Base-by-base conservation (phyloP, 352 stramenopile species). In the Phytophthora kernoviae region DNA sequence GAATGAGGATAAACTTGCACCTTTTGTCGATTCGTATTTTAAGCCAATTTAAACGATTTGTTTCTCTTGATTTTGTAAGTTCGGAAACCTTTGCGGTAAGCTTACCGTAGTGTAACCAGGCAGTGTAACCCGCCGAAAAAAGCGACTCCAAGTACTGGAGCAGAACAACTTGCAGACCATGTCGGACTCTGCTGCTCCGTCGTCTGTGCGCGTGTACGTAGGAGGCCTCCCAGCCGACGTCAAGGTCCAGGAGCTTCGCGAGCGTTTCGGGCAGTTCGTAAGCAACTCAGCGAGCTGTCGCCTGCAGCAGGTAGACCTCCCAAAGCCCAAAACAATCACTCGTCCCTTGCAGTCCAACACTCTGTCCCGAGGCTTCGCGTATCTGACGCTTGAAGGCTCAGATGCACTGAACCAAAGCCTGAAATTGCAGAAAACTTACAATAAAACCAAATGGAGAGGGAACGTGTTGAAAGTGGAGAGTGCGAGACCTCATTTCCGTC, bases 381-480 rank as follows among this genome's bases (percentile, higher is more conserved):
- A 90, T 50, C 24, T 92, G 47, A 81, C 72, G 36, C 66, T 92
- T 6, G 34, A 49, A 1, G 79, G 81, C 5, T 55, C 48, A 0
- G 58, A 59, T 11, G 70, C 80, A 1, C 46, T 41, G 7, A 34
- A 39, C 3, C 73, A 78, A 22, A 62, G 68, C 24, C 70, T 77
- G 20, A 60, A 75, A 37, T 65, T 91, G 50, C 66, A 76, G 26
- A 84, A 88, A 58, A 85, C 79, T 5, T 94, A 83, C 54, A 37
- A 94, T 62, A 70, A 73, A 11, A 91, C 80, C 14, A 94, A 94
- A 57, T 94, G 84, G 84, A 70, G 79, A 10, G 79, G 81, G 11
- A 70, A 52, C 7, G 47, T 89, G 44, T 64, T 94, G 12, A 72
- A 73, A 24, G 77, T 94, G 46, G 79, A 90, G 49, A 17, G 42